A percentile compares a stretch with the other conserved stretches of the same genome.
Evolutionary conservation across 768 basidiomycete genomes (phyloP).

Genomic region (Plicaturopsis crispa): DNA sequence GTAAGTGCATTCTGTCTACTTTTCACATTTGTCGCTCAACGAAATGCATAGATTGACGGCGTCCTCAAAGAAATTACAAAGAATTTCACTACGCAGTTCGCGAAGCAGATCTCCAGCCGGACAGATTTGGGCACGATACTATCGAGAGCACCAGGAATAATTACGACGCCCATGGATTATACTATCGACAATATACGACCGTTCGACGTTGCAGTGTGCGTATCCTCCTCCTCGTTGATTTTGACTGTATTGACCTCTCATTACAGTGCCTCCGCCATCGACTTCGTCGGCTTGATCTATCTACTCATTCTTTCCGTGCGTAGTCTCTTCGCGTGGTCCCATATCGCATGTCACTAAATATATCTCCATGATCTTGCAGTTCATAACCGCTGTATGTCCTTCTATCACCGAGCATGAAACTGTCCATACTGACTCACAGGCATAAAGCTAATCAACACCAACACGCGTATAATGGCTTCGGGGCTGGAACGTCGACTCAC

Average conservation of each 20-base stretch:
- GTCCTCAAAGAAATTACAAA: slow-evolving; percentile 18
- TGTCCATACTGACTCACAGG: no score
- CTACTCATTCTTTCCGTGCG: slow-evolving; percentile 39
- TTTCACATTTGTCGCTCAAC: neutral
- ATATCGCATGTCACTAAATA: no score
- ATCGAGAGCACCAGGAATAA: slow-evolving; percentile 37
- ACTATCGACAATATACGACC: slow-evolving; percentile 42
- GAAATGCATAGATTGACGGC: neutral
- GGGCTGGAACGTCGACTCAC: slow-evolving; percentile 32
- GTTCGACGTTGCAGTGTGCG: slow-evolving; percentile 53
- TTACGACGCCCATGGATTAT: slow-evolving; percentile 42
- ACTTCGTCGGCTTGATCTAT: slow-evolving; percentile 49
- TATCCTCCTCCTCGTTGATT: slow-evolving; percentile 4
- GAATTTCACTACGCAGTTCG: slow-evolving; percentile 25
- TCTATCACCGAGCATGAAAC: no score
- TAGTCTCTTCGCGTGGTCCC: no score
- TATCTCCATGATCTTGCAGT: no score
- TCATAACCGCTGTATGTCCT: slow-evolving; percentile 22
- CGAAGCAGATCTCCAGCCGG: slow-evolving; percentile 20
- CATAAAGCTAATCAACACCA: no score
- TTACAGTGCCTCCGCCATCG: slow-evolving; percentile 41
- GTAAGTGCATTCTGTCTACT: slow-evolving; percentile 1
- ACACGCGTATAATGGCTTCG: slow-evolving; percentile 25
- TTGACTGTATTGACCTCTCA: neutral
- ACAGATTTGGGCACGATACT: slow-evolving; percentile 28